Base-by-base conservation (phyloP, 2,329 filamentous ascomycete species). In the Colletotrichum zoysiae region DNA sequence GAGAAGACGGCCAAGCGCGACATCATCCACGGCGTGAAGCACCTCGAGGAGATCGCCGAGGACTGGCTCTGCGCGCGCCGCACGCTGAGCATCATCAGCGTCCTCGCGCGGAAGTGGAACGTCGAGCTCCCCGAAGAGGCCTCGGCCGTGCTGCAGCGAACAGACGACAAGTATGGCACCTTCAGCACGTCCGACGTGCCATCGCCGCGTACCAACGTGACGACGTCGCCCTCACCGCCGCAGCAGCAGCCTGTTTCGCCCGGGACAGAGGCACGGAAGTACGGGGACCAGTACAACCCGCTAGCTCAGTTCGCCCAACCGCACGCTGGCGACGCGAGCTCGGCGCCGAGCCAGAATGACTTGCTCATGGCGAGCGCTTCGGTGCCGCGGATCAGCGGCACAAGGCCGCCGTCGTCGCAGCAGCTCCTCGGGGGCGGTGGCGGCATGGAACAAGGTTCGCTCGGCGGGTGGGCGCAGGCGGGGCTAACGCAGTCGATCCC, bases 21-120 rank as follows among this genome's bases (percentile, higher is more conserved):
- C 80, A 93, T 99, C 53, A 92, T 93, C 5, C 95, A 98, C 76
- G 95, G 95, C 1, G 88, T 97, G 55, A 95, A 94, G 77, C 94
- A 97, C 74, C 88, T 98, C 1, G 95, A 98, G 80, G 95, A 98
- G 78, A 98, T 99, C 76, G 94, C 94, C 0, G 95, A 98, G 80
- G 92, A 95, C 76, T 99, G 96, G 96, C 89, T 95, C 0, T 96
- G 95, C 77, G 95, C 95, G 12, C 88, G 95, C 65, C 89, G 95
- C 16, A 95, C 95, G 0, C 86, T 98, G 8, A 90, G 91, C 71
- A 97, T 98, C 59, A 86, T 99, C 55, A 95, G 92, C 75, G 90
- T 97, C 5, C 89, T 97, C 16, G 92, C 92, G 0, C 89, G 91
- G n/a, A 96, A 96, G 77, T 98, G 96, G 95, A 92, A 91, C 23